Evolutionary conservation across 805 yeast species (phyloP), one percentile per base, ranked within the genome.

Genomic region (Starmerella floris): DNA sequence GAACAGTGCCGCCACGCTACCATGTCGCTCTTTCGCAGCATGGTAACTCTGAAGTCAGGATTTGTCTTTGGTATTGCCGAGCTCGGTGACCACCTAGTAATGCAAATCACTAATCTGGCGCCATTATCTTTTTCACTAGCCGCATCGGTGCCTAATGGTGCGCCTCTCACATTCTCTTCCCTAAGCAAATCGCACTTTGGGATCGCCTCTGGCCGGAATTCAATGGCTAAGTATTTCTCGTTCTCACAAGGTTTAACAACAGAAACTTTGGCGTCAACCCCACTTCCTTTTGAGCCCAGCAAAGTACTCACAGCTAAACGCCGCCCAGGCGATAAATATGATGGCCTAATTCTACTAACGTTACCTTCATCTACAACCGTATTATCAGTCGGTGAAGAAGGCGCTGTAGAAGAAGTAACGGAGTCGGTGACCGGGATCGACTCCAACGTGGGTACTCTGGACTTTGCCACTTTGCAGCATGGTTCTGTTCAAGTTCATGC

Each of bases 401-500:
- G 54, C 4, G 75, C 74, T 0, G 83, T 83, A 2, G 85, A 79
- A 44, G 85, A 82, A 52, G 79, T 79, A 6, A 25, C 40, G 9
- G 51, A 48, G 8, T 67, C 72, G 1, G 78, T 76, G 44, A 74
- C 87, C 0, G 77, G 79, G 0, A 64, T 84, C n/a, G 59, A 69
- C 1, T 53, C 67, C 0, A 66, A 69, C 26, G 74, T 73, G 27
- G 67, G 72, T 2, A 84, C 97, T 0, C 52, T 88, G 2, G 73
- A 71, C 2, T 77, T 83, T 0, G 76, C 74, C 36, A 83, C 78
- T 51, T 66, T 87, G 44, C 93, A 94, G 0, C 45, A 49, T 3
- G 73, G 88, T 0, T 57, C 85, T 0, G 72, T 79, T 5, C 98
- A 88, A 57, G 68, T 88, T 1, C 81, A 82, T 56, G 50, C 74